Base-by-base conservation (phyloP, 1,284 basidiomycete genomes). In the Leccinum insolens region DNA sequence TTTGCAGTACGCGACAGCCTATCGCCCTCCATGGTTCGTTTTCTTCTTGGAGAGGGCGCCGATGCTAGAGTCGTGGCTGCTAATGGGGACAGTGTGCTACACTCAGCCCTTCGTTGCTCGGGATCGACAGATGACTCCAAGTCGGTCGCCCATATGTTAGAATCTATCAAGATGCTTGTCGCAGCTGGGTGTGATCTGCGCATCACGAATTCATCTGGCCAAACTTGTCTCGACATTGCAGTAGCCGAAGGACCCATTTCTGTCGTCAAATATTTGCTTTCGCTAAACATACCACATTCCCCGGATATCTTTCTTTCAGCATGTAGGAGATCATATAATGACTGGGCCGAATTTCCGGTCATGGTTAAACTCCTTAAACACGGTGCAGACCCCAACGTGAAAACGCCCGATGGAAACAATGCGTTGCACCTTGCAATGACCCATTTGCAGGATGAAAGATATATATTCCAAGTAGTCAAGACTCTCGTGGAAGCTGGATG, bases 261-360 rank as follows among this genome's bases (percentile, higher is more conserved):
- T 5, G 5, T 28, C 6, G 28, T 28, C 28, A 28, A 7, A 28
- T 28, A 7, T 28, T 7, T 28, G 5, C 28, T 28, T 7, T 28
- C 28, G 6, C 28, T 28, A 7, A 28, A 28, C 28, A 41, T 0
- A 7, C 14, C 14, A 41, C 39, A 7, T 41, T 15, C 39, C 6
- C 39, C 39, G 39, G 6, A 3, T 0, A 41, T 41, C 14, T 49
- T 20, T 11, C 3, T 49, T 15, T 49, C 46, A 20, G 46, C 46
- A 7, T 20, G 46, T 49, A 0, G 5, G 17, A 3, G 44, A 9
- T 2, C 3, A 6, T 20, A 20, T 20, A 0, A 1, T 4, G 15
- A 46, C 17, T 0, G 0, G 0, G 14, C 46, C 46, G 1, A 7
- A 4, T 20, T 6, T 49, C 9, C 0, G n/a, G n/a, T 12, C 6